Conservation (phyloP, 768 basidiomycete genomes). For the Tulasnella sp. region DNA sequence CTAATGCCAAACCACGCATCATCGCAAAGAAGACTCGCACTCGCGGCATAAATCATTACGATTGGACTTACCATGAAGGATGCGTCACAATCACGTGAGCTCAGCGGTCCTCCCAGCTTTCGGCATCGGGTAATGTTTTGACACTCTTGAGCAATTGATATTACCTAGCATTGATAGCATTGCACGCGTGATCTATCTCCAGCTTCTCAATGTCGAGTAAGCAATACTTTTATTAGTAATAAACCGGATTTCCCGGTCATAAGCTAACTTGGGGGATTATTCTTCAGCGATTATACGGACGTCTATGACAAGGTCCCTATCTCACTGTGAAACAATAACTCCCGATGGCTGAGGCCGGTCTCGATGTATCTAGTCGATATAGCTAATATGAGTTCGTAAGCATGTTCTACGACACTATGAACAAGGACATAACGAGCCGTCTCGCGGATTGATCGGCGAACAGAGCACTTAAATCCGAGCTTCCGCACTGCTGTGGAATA, state of each 20-base stretch:
- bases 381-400: background rate
- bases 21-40: background rate
- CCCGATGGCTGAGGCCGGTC: background rate
- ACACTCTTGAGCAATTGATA: background rate
- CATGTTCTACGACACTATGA: too few relatives aligned
- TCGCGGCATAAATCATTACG: background rate
- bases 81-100: too few relatives aligned
- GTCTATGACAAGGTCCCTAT: background rate
- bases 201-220: background rate
- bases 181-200: background rate
- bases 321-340: background rate
- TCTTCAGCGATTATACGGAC: background rate
- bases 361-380: background rate
- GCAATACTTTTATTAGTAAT: background rate
- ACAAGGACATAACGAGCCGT: too few relatives aligned
- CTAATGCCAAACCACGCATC: background rate
- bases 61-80: background rate
- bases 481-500: too few relatives aligned
- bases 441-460: too few relatives aligned
- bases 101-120: too few relatives aligned
- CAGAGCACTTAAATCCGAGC: too few relatives aligned
- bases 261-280: background rate
- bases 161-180: background rate
- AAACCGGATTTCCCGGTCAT: background rate
- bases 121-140: background rate